Evolutionary conservation across 495 filamentous ascomycete species (phyloP), one percentile per base, ranked within the genome.

Genomic region (Trichoderma reesei): DNA sequence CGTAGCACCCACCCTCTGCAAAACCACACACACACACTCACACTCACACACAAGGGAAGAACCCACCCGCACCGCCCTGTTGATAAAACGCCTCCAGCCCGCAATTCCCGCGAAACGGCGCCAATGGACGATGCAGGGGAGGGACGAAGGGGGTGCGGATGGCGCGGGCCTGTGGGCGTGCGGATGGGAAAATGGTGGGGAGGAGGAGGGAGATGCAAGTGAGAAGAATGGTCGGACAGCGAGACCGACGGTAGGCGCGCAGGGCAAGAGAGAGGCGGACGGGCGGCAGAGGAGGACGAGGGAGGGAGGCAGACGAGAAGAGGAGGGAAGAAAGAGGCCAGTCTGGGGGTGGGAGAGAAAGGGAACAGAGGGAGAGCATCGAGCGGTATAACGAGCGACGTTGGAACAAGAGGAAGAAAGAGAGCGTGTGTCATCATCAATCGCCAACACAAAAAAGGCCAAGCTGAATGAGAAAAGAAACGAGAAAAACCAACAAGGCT

Each of bases 91-190:
- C 51, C 51, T 1, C 51, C 51, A 56, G 51, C 51, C 51, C 51
- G 51, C 51, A 56, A 56, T 56, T 56, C 51, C 51, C 51, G 51
- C 51, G 51, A 56, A 56, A 33, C 34, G 51, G 31, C 51, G 26
- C 51, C 51, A 56, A 56, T 56, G 26, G 51, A 56, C 9, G n/a
- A 56, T 56, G 51, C 51, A 56, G 51, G 51, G 51, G 51, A 56
- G 51, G 51, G 46, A 18, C 4, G 20, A 34, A 11, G 26, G 51
- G 51, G 51, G 51, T 56, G 26, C 26, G 26, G 26, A 26, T 26
- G 26, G 26, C 26, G 26, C 26, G 26, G 51, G 51, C 26, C 33
- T 8, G 51, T 56, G 51, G 51, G 51, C 26, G 51, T 56, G 51
- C 51, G 34, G 14, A 8, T 56, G 26, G 51, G 34, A 56, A 26